A percentile compares a stretch with the other conserved stretches of the same genome.
Conservation (phyloP, 768 basidiomycete species). For the Lactarius hatsudake region DNA sequence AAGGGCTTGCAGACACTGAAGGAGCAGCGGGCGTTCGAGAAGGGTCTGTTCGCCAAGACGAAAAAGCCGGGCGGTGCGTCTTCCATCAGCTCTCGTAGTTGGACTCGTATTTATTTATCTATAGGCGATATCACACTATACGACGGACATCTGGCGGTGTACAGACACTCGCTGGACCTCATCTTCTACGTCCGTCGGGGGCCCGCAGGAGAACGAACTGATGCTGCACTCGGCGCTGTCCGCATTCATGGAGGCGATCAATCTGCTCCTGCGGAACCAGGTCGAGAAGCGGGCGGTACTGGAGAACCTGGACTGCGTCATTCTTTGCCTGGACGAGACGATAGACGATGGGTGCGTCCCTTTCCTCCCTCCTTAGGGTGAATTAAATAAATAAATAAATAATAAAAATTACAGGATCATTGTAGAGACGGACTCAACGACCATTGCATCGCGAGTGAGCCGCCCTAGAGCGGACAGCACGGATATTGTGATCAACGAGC, state of each 20-base stretch:
- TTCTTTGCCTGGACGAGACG: conserved; percentile 93
- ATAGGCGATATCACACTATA: conserved; percentile 92
- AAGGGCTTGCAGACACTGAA: conserved; percentile 71
- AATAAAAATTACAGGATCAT: conserved; percentile 63
- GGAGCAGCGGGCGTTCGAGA: conserved; percentile 95
- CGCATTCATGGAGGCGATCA: conserved; percentile 83
- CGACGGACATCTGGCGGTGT: conserved; percentile 87
- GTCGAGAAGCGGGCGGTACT: conserved; percentile 93
- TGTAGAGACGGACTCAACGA: conserved; percentile 91
- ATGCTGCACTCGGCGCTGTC: conserved; percentile 87
- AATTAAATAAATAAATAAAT: not conserved
- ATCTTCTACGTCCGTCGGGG: conserved; percentile 91
- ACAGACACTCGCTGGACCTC: conserved; percentile 93
- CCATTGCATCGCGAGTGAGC: conserved; percentile 94
- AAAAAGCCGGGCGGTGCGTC: conserved; percentile 84
- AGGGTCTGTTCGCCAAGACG: conserved; percentile 92
- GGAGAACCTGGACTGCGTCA: conserved; percentile 90
- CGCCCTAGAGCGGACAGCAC: conserved; percentile 89
- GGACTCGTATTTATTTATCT: not conserved
- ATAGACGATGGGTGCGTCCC: conserved; percentile 92
- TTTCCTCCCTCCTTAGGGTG: not conserved
- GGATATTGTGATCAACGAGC: conserved; percentile 98
- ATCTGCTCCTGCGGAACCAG: conserved; percentile 83
- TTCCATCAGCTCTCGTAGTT: not conserved
- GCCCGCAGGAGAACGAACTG: conserved; percentile 88